Evolutionary conservation across 257 asterid species (phyloP), one percentile per base, ranked within the genome.

Genomic region (Forsythia viridissima): DNA sequence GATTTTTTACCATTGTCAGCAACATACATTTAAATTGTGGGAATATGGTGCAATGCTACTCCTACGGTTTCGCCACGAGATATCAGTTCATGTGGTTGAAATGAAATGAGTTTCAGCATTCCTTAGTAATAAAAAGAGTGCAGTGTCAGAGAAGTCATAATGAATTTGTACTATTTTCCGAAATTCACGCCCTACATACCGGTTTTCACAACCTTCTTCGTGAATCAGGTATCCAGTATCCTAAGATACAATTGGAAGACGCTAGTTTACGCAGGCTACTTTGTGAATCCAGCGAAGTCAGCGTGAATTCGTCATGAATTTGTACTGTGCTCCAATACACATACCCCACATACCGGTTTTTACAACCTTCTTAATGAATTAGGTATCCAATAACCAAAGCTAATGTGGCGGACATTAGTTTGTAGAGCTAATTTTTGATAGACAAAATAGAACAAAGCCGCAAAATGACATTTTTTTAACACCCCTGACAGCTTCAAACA

Each of bases 141-240:
- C 39, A 71, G n/a, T 6, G 37, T 71, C 51, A 12, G 13, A 78
- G 65, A 44, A 7, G 46, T 51, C 74, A n/a, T n/a, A 16, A 70
- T 42, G 69, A 40, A 78, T 36, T 18, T 11, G 75, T 6, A 16
- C 6, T 11, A 12, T 2, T 11, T 38, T 40, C 57, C 6, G n/a
- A 72, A 73, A 16, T 55, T 55, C 55, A 67, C 40, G 20, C 44
- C 73, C 46, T 65, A 37, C 37, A 3, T 57, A 40, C 55, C 55
- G 44, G 41, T 40, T 73, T 57, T 70, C 77, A 84, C 63, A 48
- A 18, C 24, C 80, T 39, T 34, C 78, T 39, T 34, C 44, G 34
- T 39, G 44, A 82, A 63, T 36, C 21, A 13, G 48, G 38, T 48
- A 72, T 42, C 42, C 71, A 16, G 63, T 3, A 3, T 24, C 36